Evolutionary conservation across 1,284 basidiomycete genomes (phyloP).

Genomic region (Heliocybe sulcata): DNA sequence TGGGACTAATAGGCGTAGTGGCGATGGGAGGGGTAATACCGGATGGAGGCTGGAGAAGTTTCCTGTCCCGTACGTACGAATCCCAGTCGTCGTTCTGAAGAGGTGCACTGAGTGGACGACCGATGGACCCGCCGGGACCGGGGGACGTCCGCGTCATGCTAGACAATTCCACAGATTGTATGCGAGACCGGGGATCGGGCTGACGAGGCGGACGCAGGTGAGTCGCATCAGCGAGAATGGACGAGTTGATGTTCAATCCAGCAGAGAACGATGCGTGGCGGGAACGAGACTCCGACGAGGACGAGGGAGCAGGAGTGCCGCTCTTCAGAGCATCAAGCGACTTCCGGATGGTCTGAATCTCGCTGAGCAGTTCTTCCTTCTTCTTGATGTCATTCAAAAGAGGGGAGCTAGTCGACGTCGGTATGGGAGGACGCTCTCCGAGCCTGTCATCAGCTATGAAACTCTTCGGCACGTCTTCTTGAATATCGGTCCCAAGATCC

Average conservation of each 20-base stretch:
- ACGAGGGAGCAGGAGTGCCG: slow-evolving; percentile 53
- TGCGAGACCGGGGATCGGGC: slow-evolving; percentile 55
- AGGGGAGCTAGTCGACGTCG: slow-evolving; percentile 44
- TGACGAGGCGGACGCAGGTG: slow-evolving; percentile 63
- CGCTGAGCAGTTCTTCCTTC: slow-evolving; percentile 63
- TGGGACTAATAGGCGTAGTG: slow-evolving; percentile 41
- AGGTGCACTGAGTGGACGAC: slow-evolving; percentile 65
- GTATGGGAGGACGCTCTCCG: slow-evolving; percentile 28
- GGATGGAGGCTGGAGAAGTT: slow-evolving; percentile 73
- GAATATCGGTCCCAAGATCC: slow-evolving; percentile 66
- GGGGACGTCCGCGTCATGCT: slow-evolving; percentile 32
- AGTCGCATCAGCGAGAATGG: slow-evolving; percentile 24
- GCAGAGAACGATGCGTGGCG: slow-evolving; percentile 63
- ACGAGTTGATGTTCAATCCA: slow-evolving; percentile 45
- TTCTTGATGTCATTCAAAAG: slow-evolving; percentile 24
- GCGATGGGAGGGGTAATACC: slow-evolving; percentile 68
- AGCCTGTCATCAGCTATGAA: slow-evolving; percentile 41
- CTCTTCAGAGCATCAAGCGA: slow-evolving; percentile 69
- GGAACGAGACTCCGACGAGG: slow-evolving; percentile 37
- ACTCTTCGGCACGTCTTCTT: slow-evolving; percentile 62
- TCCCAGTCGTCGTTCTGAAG: slow-evolving; percentile 70
- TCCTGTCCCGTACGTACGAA: slow-evolving; percentile 70
- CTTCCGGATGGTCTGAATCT: slow-evolving; percentile 71
- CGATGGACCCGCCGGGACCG: slow-evolving; percentile 43
- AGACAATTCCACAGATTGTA: slow-evolving; percentile 62